phyloP scores from a whole-genome alignment of 345 rosid species.

The Firmiana major region DNA sequence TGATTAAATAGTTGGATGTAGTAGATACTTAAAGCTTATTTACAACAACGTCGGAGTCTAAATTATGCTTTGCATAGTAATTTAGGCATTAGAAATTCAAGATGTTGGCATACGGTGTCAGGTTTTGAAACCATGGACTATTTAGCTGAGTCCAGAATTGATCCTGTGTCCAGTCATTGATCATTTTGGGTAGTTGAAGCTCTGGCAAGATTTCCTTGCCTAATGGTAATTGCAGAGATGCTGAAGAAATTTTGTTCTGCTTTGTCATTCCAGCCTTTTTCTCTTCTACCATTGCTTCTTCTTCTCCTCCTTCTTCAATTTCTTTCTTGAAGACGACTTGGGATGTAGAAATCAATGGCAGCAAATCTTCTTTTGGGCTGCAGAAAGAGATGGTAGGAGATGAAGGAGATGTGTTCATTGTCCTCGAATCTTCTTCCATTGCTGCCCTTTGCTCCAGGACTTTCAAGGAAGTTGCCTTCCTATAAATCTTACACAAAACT shows the following conservation, averaged over 20 bases:
- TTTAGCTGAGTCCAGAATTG: slow-evolving; percentile 40
- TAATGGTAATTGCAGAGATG: slow-evolving; percentile 41
- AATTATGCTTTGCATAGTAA: neutral
- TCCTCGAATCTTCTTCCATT: slow-evolving; percentile 46
- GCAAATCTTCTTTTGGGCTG: slow-evolving; percentile 38
- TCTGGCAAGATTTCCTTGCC: slow-evolving; percentile 50
- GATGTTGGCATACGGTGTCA: slow-evolving; percentile 48
- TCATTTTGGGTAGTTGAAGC: slow-evolving; percentile 62
- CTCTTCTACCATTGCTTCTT: slow-evolving; percentile 1
- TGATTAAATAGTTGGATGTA: neutral
- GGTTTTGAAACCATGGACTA: slow-evolving; percentile 85
- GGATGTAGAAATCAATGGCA: slow-evolving; percentile 14
- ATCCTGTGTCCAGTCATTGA: slow-evolving; percentile 73
- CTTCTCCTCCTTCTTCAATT: slow-evolving; percentile 18
- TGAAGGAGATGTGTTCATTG: slow-evolving; percentile 36
- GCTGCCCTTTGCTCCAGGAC: slow-evolving; percentile 86
- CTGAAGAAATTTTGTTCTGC: slow-evolving; percentile 14
- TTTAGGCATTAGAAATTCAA: slow-evolving; percentile 38
- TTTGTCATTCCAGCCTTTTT: slow-evolving; percentile 1
- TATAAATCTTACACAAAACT: slow-evolving; percentile 88
- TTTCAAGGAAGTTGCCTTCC: slow-evolving; percentile 86
- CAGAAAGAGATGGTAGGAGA: slow-evolving; percentile 39
- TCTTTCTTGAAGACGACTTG: slow-evolving; percentile 40
- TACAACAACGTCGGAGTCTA: slow-evolving; percentile 7
- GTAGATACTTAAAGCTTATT: neutral